Base-by-base conservation (phyloP, 2,329 filamentous ascomycete genomes). In the Colletotrichum musicola region DNA sequence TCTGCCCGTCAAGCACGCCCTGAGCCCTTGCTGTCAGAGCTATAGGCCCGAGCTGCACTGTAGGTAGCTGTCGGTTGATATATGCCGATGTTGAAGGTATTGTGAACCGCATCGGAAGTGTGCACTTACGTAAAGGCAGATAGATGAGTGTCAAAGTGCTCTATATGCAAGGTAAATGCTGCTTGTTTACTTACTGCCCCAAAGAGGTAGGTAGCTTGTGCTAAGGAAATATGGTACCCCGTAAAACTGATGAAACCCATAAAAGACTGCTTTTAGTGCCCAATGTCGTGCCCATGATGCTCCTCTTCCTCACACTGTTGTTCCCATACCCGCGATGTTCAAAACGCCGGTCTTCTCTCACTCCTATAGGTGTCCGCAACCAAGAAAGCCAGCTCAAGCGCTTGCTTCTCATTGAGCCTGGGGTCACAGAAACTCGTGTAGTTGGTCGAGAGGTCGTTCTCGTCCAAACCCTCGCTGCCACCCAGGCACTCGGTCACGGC, bases 401-500 rank as follows among this genome's bases (percentile, higher is more conserved):
- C 95, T 84, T 99, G 96, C 83, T 98, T 98, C 86, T 98, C 96
- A 77, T 99, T 99, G 73, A 99, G 83, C 25, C 96, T 84, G 5
- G 96, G 96, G 79, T 99, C 96, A 79, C 96, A 99, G 84, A 95
- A 98, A 44, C 92, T 97, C 5, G 94, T 97, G 81, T 99, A 99
- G 75, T 97, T 95, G 72, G 94, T 88, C 2, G 92, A 92, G 74
- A 99, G 79, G 76, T 98, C 95, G 71, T 96, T 93, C 79, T 98
- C 96, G 42, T 88, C 93, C 68, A 98, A 82, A 0, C 92, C 93
- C 77, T 94, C 93, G 71, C 93, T 95, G 20, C 96, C 96, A 64
- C 96, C 94, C 0, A 97, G 88, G 75, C 96, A 99, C 82, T 99
- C 96, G 0, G 96, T 99, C 10, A 99, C 96, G 7, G 94, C 93